Base-by-base conservation (phyloP, 371 early-diverging fungal genomes). In the Nosema muscidifuracis region DNA sequence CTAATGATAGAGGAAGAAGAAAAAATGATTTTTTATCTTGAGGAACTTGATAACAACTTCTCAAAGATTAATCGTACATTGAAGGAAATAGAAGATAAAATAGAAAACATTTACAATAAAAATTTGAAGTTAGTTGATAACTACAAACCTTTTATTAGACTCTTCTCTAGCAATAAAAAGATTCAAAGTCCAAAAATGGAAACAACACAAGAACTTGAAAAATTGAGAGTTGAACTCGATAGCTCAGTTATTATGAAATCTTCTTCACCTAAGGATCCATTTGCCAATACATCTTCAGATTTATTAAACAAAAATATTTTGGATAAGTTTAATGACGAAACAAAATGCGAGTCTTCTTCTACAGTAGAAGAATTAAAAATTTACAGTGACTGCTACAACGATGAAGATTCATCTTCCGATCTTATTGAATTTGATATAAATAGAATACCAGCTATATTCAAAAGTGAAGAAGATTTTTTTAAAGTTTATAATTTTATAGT, bases 1-100 rank as follows among this genome's bases (percentile, higher is more conserved):
- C 53, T 33, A 13, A 75, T 65, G 67, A 69, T 79, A 38, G 75
- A 80, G 53, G 55, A 70, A 20, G 71, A 77, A 20, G 80, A 80
- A 65, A 55, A 74, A 33, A 69, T 75, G 12, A 65, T 80, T n/a
- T 34, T 38, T 34, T 38, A 50, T 26, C 26, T 80, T 28, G 77
- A 80, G 58, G 65, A 80, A 57, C 28, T 80, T 47, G 80, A 80
- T 40, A 50, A 22, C 22, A 80, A 58, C 7, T 80, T 80, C 51
- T 58, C 75, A 6, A 36, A 24, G 15, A 75, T 80, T 22, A 80
- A 77, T 16, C 71, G 57, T 7, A 66, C 60, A 16, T 36, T 80
- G n/a, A 73, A 64, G 67, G 72, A 68, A 57, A 77, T 77, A 20
- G 71, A 60, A 40, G 56, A 10, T 1, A 74, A 67, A 47, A 40